Evolutionary conservation across 2,329 filamentous ascomycete species (phyloP).

Genomic region (Leptodontidium sp.): DNA sequence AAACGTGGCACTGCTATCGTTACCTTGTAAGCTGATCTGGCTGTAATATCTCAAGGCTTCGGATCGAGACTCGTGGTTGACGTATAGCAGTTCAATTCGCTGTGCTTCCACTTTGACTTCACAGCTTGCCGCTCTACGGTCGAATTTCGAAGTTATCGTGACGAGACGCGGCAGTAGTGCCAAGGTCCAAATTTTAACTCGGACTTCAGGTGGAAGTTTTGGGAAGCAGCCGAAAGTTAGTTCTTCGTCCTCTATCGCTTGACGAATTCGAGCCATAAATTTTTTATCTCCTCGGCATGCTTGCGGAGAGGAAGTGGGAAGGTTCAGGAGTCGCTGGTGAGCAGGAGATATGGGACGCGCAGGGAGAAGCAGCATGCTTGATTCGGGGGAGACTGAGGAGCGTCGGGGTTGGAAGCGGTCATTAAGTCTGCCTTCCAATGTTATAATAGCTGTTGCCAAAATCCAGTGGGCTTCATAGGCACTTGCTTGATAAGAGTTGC

Average conservation of each 20-base stretch:
- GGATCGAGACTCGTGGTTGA: background rate
- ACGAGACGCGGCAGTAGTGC: background rate
- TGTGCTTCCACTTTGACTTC: background rate
- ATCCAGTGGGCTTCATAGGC: background rate
- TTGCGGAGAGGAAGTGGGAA: background rate
- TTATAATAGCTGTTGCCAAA: background rate
- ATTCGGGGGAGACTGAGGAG: background rate
- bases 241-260: background rate
- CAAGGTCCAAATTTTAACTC: background rate
- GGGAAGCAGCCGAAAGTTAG: background rate
- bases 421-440: background rate
- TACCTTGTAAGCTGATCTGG: background rate
- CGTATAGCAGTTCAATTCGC: background rate
- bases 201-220: slow-evolving; percentile 4
- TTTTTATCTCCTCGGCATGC: background rate
- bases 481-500: background rate
- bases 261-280: background rate
- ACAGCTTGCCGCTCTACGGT: background rate
- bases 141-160: background rate
- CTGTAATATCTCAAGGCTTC: background rate
- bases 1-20: background rate
- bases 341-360: background rate
- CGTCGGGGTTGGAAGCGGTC: background rate
- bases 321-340: background rate
- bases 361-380: background rate